These are phyloP conservation scores for Xerocomellus chrysenteron DNA, from an alignment of 768 basidiomycete genomes.

Conservation along the genomic window DNA sequence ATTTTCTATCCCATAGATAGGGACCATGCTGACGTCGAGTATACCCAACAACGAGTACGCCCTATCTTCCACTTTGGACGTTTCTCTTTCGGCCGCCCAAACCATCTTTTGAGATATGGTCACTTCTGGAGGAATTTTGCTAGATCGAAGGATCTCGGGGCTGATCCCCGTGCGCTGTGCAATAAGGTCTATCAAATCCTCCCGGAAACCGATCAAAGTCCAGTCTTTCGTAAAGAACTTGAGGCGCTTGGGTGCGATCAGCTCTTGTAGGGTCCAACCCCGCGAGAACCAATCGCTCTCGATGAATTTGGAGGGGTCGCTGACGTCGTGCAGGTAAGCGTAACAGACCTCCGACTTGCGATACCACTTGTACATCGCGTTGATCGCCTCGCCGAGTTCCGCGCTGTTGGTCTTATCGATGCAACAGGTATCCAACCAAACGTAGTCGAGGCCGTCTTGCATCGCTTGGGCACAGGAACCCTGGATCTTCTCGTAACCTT, in stretches of 20 bases:
- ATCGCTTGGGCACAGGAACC: slow-evolving; percentile 19
- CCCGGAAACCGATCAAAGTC: slow-evolving; percentile 17
- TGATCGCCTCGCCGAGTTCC: slow-evolving; percentile 32
- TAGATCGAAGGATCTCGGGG: slow-evolving; percentile 12
- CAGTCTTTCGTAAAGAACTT: slow-evolving; percentile 30
- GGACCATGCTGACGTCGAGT: slow-evolving; percentile 18
- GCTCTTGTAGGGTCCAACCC: slow-evolving; percentile 33
- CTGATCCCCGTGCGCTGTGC: slow-evolving; percentile 16
- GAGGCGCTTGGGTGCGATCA: slow-evolving; percentile 29
- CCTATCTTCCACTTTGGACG: slow-evolving; percentile 27
- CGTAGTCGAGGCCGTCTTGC: slow-evolving; percentile 14
- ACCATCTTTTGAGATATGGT: slow-evolving; percentile 27
- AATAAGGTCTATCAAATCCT: slow-evolving; percentile 13
- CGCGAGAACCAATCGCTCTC: slow-evolving; percentile 32
- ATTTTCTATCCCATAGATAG: slow-evolving; percentile 27
- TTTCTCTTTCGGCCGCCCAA: slow-evolving; percentile 28
- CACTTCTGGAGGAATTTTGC: slow-evolving; percentile 6
- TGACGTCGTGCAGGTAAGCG: slow-evolving; percentile 28
- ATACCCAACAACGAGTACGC: slow-evolving; percentile 33
- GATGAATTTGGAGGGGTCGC: slow-evolving; percentile 10
- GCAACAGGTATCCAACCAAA: slow-evolving; percentile 37
- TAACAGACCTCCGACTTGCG: slow-evolving; percentile 25
- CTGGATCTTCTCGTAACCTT: slow-evolving; percentile 23
- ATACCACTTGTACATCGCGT: slow-evolving; percentile 37
- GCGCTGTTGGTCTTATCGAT: slow-evolving; percentile 29